phyloP scores from a whole-genome alignment of 2,329 filamentous ascomycete genomes.

The Metarhizium album region DNA sequence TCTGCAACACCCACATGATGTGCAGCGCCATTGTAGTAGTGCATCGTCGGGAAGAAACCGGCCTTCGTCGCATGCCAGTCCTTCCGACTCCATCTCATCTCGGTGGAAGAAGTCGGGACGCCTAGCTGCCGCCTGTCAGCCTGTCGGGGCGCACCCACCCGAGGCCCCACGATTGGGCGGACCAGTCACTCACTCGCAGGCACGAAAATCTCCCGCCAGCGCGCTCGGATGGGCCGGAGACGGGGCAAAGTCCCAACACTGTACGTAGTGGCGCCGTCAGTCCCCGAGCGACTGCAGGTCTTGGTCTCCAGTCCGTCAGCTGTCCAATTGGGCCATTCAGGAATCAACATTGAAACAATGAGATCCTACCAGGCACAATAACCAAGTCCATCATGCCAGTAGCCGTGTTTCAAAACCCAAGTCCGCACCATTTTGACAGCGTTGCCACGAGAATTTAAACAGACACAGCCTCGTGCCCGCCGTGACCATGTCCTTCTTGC shows the following conservation, averaged over 20 bases:
- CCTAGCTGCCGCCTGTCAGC: conserved; percentile 12
- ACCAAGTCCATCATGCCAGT: no score
- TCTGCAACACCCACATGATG: no score
- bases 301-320: neutral
- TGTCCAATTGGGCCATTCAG: neutral
- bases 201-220: conserved; percentile 11
- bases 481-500: neutral
- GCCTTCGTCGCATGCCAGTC: conserved; percentile 4
- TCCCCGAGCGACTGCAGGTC: no score
- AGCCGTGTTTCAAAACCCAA: no score
- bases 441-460: no score
- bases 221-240: conserved; percentile 8
- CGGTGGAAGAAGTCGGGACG: conserved; percentile 21
- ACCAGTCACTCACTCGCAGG: neutral
- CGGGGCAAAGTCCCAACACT: neutral
- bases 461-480: neutral
- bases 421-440: no score
- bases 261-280: no score
- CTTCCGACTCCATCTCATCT: neutral
- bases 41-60: conserved; percentile 23
- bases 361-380: neutral
- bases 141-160: conserved; percentile 18
- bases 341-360: neutral
- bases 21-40: no score
- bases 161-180: no score